Evolutionary conservation across 2,329 filamentous ascomycete species (phyloP).

Genomic region (Orbilia brochopaga): DNA sequence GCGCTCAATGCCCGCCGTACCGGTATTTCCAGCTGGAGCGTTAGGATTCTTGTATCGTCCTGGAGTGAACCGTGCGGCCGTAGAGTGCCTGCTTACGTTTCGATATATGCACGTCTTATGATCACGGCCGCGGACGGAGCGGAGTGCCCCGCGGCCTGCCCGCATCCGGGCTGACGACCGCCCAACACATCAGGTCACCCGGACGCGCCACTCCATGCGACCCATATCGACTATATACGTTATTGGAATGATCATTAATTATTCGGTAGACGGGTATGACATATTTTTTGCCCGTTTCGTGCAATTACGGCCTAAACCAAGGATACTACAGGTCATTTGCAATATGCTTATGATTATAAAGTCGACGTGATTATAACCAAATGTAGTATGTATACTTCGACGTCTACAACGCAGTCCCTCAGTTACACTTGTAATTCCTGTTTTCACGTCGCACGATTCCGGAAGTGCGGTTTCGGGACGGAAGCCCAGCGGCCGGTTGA

Average conservation of each 20-base stretch:
- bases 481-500: neutral
- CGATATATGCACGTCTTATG: too few relatives aligned
- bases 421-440: too few relatives aligned
- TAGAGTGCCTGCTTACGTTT: too few relatives aligned
- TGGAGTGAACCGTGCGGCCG: too few relatives aligned
- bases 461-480: neutral
- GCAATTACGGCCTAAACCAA: neutral
- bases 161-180: neutral
- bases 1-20: neutral
- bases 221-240: neutral
- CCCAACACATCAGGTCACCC: neutral
- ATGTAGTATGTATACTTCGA: too few relatives aligned
- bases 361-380: too few relatives aligned
- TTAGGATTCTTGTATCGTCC: too few relatives aligned
- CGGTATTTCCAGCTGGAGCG: too few relatives aligned
- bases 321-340: slow-evolving; percentile 6
- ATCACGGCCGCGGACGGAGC: neutral
- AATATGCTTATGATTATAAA: neutral
- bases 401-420: too few relatives aligned
- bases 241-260: too few relatives aligned
- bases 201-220: neutral
- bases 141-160: neutral
- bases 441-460: too few relatives aligned
- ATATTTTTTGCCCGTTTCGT: neutral
- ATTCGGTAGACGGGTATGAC: too few relatives aligned